Conservation (phyloP, 2,329 filamentous ascomycete species). For the Clonostachys sp. region DNA sequence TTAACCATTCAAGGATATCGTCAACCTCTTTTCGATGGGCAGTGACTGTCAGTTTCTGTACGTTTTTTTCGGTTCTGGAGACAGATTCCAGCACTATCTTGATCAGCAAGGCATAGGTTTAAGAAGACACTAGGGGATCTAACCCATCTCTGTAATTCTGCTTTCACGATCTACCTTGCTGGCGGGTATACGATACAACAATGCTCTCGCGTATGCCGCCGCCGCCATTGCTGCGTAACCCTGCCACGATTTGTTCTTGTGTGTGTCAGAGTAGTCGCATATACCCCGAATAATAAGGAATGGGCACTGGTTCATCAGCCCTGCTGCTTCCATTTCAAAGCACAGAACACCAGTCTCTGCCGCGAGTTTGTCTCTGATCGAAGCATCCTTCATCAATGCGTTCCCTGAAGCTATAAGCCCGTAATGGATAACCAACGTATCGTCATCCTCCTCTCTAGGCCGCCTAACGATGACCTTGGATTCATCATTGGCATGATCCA, state of each 20-base stretch:
- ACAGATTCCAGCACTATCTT: no score
- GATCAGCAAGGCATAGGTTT: no score
- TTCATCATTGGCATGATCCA: not conserved
- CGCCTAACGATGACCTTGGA: not conserved
- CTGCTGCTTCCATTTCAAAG: slow-evolving; percentile 8
- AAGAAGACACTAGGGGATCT: no score
- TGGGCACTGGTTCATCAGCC: slow-evolving; percentile 9
- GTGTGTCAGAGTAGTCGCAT: slow-evolving; percentile 27
- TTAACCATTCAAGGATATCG: slow-evolving; percentile 29
- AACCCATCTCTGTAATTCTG: no score
- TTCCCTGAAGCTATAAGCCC: slow-evolving; percentile 8
- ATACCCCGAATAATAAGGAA: slow-evolving; percentile 26
- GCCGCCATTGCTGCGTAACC: slow-evolving; percentile 3
- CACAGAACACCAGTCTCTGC: slow-evolving; percentile 8
- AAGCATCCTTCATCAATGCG: slow-evolving; percentile 9
- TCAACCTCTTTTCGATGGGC: slow-evolving; percentile 6
- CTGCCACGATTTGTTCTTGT: slow-evolving; percentile 24
- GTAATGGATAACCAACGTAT: slow-evolving; percentile 7
- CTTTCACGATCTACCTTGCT: not conserved
- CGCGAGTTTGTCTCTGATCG: slow-evolving; percentile 12
- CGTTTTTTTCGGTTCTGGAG: not conserved
- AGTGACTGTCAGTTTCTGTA: not conserved
- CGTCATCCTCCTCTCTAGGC: not conserved
- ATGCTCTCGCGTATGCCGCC: slow-evolving; percentile 11
- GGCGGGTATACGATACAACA: not conserved